Evolutionary conservation across 1,139 yeast genomes (phyloP).

Genomic region (Arxiozyma telluris): DNA sequence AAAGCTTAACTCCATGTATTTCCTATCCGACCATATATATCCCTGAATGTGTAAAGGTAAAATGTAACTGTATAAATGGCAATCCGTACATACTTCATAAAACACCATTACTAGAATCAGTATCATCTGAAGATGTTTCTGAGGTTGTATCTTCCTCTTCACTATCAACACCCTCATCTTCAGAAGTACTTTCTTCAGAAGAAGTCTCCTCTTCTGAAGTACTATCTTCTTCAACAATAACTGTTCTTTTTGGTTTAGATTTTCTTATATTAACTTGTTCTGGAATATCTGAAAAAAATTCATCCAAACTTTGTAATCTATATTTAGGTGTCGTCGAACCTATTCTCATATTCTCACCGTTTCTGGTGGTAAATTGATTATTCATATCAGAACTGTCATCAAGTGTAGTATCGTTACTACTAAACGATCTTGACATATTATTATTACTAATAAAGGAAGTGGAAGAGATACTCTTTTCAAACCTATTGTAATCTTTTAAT

Average conservation of each 20-base stretch:
- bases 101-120: constrained; percentile 1
- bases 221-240: constrained; percentile 27
- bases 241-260: constrained; percentile 24
- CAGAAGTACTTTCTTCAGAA: constrained; percentile 9
- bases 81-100: background rate
- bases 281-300: constrained; percentile 61
- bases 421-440: constrained; percentile 4
- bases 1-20: background rate
- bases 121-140: constrained; percentile 5
- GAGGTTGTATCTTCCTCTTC: constrained; percentile 1
- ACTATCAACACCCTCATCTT: constrained; percentile 6
- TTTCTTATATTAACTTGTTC: background rate
- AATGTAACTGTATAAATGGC: too few relatives aligned
- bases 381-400: background rate
- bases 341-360: background rate
- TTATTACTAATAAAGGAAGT: constrained; percentile 12
- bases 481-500: constrained; percentile 25
- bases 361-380: background rate
- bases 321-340: constrained; percentile 32
- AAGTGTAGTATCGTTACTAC: background rate
- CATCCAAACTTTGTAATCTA: constrained; percentile 72
- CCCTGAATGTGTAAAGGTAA: too few relatives aligned
- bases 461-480: constrained; percentile 28
- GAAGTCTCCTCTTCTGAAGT: constrained; percentile 11
- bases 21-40: background rate